A percentile compares a stretch with the other conserved stretches of the same genome.
These are phyloP conservation scores for Monosporascus sp. DNA, from an alignment of 2,329 filamentous ascomycete species.

Conservation along the genomic window DNA sequence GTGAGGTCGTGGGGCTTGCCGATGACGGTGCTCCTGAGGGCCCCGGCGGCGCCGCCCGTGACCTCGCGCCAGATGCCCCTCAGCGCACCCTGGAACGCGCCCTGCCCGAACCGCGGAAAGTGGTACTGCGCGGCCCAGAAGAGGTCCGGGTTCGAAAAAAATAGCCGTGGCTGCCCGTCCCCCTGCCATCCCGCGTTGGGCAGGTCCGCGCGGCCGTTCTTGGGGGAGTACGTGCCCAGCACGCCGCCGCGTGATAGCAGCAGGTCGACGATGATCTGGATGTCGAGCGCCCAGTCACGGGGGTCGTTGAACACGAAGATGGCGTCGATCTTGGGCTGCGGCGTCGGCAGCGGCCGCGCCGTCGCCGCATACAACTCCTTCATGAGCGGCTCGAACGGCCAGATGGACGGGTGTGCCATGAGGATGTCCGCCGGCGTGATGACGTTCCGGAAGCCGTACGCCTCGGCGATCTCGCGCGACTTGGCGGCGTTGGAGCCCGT, in stretches of 20 bases:
- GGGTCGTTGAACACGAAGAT: slow-evolving; percentile 95
- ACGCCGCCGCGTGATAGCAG: slow-evolving; percentile 74
- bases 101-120: slow-evolving; percentile 82
- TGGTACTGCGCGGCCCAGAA: slow-evolving; percentile 84
- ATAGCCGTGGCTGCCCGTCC: slow-evolving; percentile 73
- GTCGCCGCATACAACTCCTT: slow-evolving; percentile 54
- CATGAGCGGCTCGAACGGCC: slow-evolving; percentile 73
- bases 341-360: slow-evolving; percentile 51
- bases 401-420: slow-evolving; percentile 66
- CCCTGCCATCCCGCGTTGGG: slow-evolving; percentile 75
- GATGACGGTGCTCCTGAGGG: slow-evolving; percentile 59
- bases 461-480: slow-evolving; percentile 68
- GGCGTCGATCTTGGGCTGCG: slow-evolving; percentile 69
- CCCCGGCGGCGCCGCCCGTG: slow-evolving; percentile 52
- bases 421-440: slow-evolving; percentile 84
- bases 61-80: slow-evolving; percentile 72
- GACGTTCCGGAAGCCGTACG: slow-evolving; percentile 75
- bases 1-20: slow-evolving; percentile 78
- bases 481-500: slow-evolving; percentile 63
- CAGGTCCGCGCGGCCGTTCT: slow-evolving; percentile 60
- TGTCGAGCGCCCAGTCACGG: slow-evolving; percentile 90
- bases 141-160: slow-evolving; percentile 86
- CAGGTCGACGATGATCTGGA: slow-evolving; percentile 77
- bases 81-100: slow-evolving; percentile 79
- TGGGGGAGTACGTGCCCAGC: slow-evolving; percentile 70